Conservation (phyloP, 257 asterid species). For the Vinca minor region DNA sequence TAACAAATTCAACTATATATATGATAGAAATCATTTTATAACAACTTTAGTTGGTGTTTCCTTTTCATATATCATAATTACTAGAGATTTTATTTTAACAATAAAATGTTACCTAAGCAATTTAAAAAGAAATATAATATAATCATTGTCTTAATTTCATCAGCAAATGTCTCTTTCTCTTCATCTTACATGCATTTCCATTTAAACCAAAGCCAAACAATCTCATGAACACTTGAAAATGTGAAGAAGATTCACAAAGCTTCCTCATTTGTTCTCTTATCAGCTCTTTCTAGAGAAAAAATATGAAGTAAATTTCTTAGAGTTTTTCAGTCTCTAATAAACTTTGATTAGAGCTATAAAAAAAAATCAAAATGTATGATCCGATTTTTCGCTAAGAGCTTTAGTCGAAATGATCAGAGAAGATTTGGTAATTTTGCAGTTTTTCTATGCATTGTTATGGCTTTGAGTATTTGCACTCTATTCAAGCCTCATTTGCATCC, state of each 20-base stretch:
- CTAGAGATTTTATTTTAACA: constrained; percentile 13
- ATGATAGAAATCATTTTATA: constrained; percentile 14
- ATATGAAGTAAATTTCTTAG: neutral
- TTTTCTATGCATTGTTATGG: constrained; percentile 26
- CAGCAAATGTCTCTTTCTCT: constrained; percentile 12
- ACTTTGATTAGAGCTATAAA: neutral
- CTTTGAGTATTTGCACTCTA: constrained; percentile 29
- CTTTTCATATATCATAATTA: constrained; percentile 18
- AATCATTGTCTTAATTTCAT: constrained; percentile 11
- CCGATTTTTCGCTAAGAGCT: constrained; percentile 59
- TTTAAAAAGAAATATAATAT: neutral
- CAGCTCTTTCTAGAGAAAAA: neutral
- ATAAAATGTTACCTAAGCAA: constrained; percentile 27
- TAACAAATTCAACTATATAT: constrained; percentile 1
- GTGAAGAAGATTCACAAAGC: neutral
- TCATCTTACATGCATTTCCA: constrained; percentile 4
- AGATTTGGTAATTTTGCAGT: constrained; percentile 40
- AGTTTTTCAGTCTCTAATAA: neutral
- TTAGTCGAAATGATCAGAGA: constrained; percentile 43
- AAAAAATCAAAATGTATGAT: constrained; percentile 45
- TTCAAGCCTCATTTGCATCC: constrained; percentile 40
- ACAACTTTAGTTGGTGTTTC: constrained; percentile 24
- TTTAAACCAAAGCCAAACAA: neutral
- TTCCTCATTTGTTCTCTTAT: constrained; percentile 18
- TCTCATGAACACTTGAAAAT: neutral